Percentiles rank a stretch among this genome's conserved stretches.
These are phyloP conservation scores for Zymoseptoria crescenta DNA, from an alignment of 2,329 filamentous ascomycete species.

Conservation along the genomic window DNA sequence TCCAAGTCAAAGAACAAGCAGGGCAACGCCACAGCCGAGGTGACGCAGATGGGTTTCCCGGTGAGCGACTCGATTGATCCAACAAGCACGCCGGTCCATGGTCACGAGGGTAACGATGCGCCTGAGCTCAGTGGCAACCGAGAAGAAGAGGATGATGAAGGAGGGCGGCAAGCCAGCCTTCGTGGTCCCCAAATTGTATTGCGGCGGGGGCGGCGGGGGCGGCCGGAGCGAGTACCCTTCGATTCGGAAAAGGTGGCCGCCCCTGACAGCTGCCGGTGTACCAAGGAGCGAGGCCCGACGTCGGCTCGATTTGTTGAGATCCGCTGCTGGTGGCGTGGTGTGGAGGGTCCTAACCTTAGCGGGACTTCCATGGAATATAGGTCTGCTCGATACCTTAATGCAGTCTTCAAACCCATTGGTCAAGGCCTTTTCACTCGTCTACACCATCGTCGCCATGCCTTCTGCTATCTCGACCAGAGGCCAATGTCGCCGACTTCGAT, in stretches of 20 bases:
- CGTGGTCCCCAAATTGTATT: too few relatives aligned
- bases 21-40: constrained; percentile 2
- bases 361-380: neutral
- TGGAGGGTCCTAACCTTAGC: too few relatives aligned
- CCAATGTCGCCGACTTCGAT: neutral
- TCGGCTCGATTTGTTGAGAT: neutral
- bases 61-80: neutral
- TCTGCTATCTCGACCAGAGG: neutral
- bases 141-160: too few relatives aligned
- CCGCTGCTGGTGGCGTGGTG: too few relatives aligned
- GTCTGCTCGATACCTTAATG: neutral
- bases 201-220: too few relatives aligned
- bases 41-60: neutral
- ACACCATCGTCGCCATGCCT: too few relatives aligned
- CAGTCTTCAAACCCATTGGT: neutral
- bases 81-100: neutral
- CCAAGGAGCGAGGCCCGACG: neutral
- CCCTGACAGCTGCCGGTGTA: too few relatives aligned
- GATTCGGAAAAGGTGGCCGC: too few relatives aligned
- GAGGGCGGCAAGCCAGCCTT: too few relatives aligned
- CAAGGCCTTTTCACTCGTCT: neutral
- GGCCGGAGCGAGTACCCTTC: too few relatives aligned
- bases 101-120: constrained; percentile 2
- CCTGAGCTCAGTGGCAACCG: too few relatives aligned
- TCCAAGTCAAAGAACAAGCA: constrained; percentile 14